phyloP scores from a whole-genome alignment of 2,329 filamentous ascomycete species.

The Alternaria conjuncta region DNA sequence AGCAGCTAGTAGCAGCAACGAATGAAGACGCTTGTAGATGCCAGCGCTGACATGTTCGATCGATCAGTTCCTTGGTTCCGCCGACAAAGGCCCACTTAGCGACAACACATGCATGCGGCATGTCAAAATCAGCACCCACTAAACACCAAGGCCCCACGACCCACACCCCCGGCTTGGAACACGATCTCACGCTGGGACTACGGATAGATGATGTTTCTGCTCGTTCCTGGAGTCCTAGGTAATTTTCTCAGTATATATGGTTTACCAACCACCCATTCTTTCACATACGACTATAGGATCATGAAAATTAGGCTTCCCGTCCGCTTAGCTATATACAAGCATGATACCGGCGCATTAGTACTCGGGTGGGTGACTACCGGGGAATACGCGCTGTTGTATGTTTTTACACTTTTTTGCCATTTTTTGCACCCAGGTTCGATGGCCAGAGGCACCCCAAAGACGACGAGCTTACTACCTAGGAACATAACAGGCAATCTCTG shows the following conservation, averaged over 20 bases:
- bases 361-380: background rate
- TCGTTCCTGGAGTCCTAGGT: too few species aligned
- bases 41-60: background rate
- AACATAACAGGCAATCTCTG: background rate
- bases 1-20: background rate
- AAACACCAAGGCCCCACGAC: background rate
- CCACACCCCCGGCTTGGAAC: background rate
- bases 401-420: background rate
- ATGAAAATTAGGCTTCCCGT: background rate
- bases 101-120: background rate
- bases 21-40: background rate
- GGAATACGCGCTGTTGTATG: background rate
- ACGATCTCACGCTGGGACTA: too few species aligned
- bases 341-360: background rate
- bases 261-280: rapidly evolving
- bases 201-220: too few species aligned
- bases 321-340: background rate
- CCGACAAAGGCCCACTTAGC: background rate
- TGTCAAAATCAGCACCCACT: background rate
- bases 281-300: background rate
- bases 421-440: background rate
- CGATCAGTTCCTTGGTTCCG: background rate
- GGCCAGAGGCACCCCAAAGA: too few species aligned
- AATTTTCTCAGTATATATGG: too few species aligned
- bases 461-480: too few species aligned